phyloP scores from a whole-genome alignment of 73 alveolate species.

The Paramecium octaurelia region DNA sequence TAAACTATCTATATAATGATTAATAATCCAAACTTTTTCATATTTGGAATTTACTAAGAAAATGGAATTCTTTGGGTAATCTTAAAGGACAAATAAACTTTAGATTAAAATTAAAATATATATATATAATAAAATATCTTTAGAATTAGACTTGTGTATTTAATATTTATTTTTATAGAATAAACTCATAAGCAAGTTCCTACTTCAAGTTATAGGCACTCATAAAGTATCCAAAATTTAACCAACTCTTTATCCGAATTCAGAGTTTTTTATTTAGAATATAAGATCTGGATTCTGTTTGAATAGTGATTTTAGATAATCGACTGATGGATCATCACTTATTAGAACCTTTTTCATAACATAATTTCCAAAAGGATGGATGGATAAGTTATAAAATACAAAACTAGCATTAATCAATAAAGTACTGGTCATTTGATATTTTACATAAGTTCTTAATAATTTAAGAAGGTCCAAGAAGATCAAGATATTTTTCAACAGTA shows the following conservation, averaged over 20 bases:
- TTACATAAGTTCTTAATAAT: background rate
- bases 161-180: background rate
- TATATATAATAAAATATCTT: background rate
- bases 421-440: background rate
- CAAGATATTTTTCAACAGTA: slow-evolving; percentile 39
- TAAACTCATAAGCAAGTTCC: slow-evolving; percentile 14
- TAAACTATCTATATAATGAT: background rate
- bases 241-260: slow-evolving; percentile 39
- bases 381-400: slow-evolving; percentile 1
- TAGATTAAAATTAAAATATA: background rate
- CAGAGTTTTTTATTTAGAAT: background rate
- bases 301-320: background rate
- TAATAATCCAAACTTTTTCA: no score
- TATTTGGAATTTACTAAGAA: no score
- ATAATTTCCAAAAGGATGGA: slow-evolving; percentile 40
- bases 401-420: background rate
- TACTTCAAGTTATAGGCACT: background rate
- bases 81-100: background rate
- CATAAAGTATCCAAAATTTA: slow-evolving; percentile 14
- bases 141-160: background rate
- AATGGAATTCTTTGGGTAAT: background rate
- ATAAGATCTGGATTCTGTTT: slow-evolving; percentile 19
- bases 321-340: background rate
- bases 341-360: slow-evolving; percentile 37
- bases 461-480: background rate